Conservation (phyloP, 352 stramenopile genomes). For the Phytophthora ramorum region DNA sequence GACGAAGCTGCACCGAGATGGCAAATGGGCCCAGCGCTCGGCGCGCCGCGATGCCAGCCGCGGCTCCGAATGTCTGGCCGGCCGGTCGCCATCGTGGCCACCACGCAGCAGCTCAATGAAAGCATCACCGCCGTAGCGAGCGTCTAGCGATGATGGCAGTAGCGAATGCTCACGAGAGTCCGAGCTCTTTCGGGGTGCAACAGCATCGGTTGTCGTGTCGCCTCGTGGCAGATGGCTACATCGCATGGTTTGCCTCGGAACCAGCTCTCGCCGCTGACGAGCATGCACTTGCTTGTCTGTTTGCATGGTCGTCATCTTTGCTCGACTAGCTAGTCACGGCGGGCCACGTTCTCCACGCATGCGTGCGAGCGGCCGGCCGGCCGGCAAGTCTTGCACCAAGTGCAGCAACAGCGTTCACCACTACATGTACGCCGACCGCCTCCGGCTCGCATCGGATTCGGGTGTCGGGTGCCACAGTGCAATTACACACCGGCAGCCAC, state of each 20-base stretch:
- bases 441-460: constrained; percentile 13
- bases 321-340: not conserved
- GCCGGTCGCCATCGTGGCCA: not conserved
- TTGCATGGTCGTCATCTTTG: not conserved
- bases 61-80: constrained; percentile 12
- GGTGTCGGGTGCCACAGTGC: constrained; percentile 1
- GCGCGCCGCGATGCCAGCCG: constrained; percentile 5
- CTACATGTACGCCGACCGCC: not conserved
- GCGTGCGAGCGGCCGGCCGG: not conserved
- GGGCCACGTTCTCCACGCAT: not conserved
- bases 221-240: constrained; percentile 3
- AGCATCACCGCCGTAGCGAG: no score
- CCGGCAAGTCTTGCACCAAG: not conserved
- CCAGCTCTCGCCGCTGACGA: constrained; percentile 1
- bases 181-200: not conserved
- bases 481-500: constrained; percentile 3
- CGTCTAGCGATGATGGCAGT: no score
- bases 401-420: not conserved
- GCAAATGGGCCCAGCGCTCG: not conserved
- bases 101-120: not conserved
- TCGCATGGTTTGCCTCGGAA: not conserved
- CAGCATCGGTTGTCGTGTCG: not conserved
- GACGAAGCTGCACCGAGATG: constrained; percentile 28
- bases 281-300: constrained; percentile 1
- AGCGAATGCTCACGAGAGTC: not conserved